Percentiles rank a stretch among this genome's conserved stretches.
Evolutionary conservation across 2,329 filamentous ascomycete genomes (phyloP).

Genomic region (Teratosphaeria destructans): DNA sequence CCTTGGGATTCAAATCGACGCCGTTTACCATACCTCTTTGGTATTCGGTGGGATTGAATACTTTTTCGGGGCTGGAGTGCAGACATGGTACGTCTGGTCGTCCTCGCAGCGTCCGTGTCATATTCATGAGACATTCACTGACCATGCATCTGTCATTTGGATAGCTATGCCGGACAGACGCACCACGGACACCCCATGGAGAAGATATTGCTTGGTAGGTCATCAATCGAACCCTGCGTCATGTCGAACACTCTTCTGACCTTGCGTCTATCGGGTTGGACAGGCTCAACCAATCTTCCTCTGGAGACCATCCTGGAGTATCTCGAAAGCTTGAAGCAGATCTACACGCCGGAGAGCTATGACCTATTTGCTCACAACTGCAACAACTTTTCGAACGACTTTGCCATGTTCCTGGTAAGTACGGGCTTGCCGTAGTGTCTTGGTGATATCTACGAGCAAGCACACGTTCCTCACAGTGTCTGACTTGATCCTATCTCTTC

Average conservation of each 20-base stretch:
- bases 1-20: constrained; percentile 67
- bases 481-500: background rate
- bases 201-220: constrained; percentile 37
- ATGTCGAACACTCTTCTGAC: background rate
- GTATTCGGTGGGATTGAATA: constrained; percentile 80
- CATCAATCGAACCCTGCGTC: background rate
- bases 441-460: background rate
- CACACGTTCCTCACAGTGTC: background rate
- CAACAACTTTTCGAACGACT: constrained; percentile 93
- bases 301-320: constrained; percentile 79
- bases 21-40: constrained; percentile 80
- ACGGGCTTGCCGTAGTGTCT: background rate
- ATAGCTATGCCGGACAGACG: constrained; percentile 56
- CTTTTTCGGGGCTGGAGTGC: constrained; percentile 79
- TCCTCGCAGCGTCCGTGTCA: background rate
- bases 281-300: constrained; percentile 70
- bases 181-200: constrained; percentile 82
- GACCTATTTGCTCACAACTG: constrained; percentile 83
- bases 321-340: constrained; percentile 66
- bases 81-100: constrained; percentile 49
- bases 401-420: constrained; percentile 63
- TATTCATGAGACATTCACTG: background rate
- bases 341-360: constrained; percentile 73
- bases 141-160: background rate
- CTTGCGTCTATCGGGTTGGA: constrained; percentile 15